Evolutionary conservation across 768 basidiomycete species (phyloP).

Genomic region (Pleurotus giganteus): DNA sequence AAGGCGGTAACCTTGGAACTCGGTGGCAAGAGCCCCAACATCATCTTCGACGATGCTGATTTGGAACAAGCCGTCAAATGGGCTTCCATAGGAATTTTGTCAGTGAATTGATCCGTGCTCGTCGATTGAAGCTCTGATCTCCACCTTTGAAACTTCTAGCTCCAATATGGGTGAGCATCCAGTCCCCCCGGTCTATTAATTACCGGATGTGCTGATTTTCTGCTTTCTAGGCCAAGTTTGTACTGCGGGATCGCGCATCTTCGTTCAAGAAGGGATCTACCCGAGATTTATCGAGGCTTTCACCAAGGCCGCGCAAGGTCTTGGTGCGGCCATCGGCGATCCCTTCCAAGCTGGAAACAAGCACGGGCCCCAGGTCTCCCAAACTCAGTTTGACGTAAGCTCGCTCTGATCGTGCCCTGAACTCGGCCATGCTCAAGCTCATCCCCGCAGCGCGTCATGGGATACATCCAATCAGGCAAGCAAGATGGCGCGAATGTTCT

Average conservation of each 20-base stretch:
- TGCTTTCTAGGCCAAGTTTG: conserved; percentile 46
- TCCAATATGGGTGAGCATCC: conserved; percentile 14
- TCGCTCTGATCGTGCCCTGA: conserved; percentile 13
- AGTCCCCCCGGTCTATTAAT: neutral
- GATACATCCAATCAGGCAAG: conserved; percentile 74
- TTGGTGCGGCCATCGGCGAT: conserved; percentile 45
- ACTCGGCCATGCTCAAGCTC: neutral
- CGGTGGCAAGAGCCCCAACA: conserved; percentile 65
- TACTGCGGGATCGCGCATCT: conserved; percentile 54
- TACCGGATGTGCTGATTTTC: conserved; percentile 14
- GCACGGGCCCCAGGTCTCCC: conserved; percentile 48
- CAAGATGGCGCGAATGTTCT: conserved; percentile 64
- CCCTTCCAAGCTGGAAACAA: conserved; percentile 39
- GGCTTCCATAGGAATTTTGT: conserved; percentile 61
- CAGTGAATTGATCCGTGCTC: conserved; percentile 15
- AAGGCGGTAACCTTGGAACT: conserved; percentile 73
- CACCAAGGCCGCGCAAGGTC: conserved; percentile 26
- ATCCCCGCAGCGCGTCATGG: conserved; percentile 57
- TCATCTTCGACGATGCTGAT: conserved; percentile 64
- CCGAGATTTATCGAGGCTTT: conserved; percentile 52
- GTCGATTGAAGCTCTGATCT: too few species aligned
- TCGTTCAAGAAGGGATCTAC: conserved; percentile 55
- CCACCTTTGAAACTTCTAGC: conserved; percentile 7
- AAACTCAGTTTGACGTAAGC: conserved; percentile 46
- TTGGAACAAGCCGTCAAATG: conserved; percentile 57